phyloP scores from a whole-genome alignment of 2,329 filamentous ascomycete genomes.

The Aspergillus ibericus region DNA sequence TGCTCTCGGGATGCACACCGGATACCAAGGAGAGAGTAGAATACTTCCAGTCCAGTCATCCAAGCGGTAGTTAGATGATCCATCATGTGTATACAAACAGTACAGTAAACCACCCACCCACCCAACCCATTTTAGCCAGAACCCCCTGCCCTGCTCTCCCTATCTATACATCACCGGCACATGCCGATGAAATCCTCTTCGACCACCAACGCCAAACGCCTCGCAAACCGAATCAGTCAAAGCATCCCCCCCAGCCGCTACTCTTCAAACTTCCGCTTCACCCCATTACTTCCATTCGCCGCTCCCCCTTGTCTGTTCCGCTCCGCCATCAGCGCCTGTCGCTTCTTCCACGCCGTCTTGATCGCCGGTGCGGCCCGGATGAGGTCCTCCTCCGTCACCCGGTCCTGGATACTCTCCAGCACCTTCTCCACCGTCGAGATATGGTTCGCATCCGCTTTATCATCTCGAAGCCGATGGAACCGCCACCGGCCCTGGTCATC shows the following conservation, averaged over 20 bases:
- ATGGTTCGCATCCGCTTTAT: constrained; percentile 90
- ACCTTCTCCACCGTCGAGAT: constrained; percentile 81
- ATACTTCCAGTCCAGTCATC: background rate
- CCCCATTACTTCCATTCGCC: constrained; percentile 36
- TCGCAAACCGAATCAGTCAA: constrained; percentile 15
- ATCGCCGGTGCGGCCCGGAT: constrained; percentile 69
- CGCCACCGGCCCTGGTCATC: constrained; percentile 77
- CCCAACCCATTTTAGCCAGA: background rate
- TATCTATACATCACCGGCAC: background rate
- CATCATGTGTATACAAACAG: background rate
- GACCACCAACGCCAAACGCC: constrained; percentile 19
- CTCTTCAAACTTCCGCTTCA: constrained; percentile 46
- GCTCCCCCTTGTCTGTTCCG: constrained; percentile 23
- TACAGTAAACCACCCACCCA: too few species aligned
- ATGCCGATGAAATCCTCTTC: background rate
- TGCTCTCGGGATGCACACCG: too few species aligned
- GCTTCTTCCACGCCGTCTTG: constrained; percentile 75
- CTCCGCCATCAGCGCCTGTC: constrained; percentile 44
- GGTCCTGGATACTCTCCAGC: constrained; percentile 83
- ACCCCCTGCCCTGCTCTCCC: background rate
- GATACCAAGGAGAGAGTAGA: too few species aligned
- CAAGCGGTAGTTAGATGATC: background rate
- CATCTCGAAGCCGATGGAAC: constrained; percentile 85
- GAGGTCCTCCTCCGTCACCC: constrained; percentile 79
- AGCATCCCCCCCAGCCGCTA: constrained; percentile 12